Evolutionary conservation across 805 yeast genomes (phyloP), one percentile per base, ranked within the genome.

Genomic region (Sungouiella thailandica): DNA sequence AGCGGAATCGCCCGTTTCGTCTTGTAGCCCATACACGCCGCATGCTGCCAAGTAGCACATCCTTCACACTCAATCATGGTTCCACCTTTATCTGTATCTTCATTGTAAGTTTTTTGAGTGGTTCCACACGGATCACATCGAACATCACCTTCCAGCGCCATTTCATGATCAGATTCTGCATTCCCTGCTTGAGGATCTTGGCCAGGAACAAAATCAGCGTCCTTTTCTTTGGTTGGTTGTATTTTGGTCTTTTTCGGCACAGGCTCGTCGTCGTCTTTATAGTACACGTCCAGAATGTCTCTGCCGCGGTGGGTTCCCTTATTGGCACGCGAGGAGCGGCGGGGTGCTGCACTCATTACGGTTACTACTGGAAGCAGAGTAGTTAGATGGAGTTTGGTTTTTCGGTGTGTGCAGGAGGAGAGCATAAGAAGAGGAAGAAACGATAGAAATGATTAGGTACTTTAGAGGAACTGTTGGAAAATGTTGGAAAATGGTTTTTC

Each of bases 21-120:
- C 32, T 35, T 42, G 28, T 68, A 76, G 17, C 80, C 70, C 73
- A 80, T 66, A 54, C 89, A 82, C 35, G 51, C 58, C 20, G 74
- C 71, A 49, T 82, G 89, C 50, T 82, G 88, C 88, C 88, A 82
- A 2, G 86, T 73, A 28, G 67, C 55, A 50, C 89, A 82, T 6
- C 57, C 45, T 17, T 78, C 85, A 56, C 89, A 82, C 47, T 76
- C 77, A 17, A 80, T 70, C 83, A 80, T 78, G 9, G 62, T 64
- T 10, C 83, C 78, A 8, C 64, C 55, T 1, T 55, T 53, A 40
- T 78, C 84, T 4, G 66, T 68, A 0, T 68, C 78, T 40, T 71
- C 82, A 46, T 78, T 65, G 50, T 76, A 79, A 41, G 76, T 79
- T 12, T 58, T 68, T 36, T 74, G 75, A 14, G 66, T 73, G 2